Base-by-base conservation (phyloP, 1,284 basidiomycete genomes). In the Serendipita sp. region DNA sequence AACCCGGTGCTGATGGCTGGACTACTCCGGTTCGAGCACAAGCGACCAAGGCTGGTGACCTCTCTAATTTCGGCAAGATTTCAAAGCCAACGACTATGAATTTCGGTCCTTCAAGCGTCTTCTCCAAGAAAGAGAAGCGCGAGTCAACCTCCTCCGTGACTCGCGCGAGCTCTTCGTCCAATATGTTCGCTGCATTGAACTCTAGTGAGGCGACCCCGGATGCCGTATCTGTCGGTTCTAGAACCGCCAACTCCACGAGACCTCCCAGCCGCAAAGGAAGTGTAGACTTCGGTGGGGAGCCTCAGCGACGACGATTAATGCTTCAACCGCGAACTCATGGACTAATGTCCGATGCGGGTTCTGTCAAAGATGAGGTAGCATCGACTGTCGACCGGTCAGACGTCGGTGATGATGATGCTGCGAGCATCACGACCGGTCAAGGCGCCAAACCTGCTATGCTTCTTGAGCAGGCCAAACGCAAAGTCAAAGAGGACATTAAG, bases 51-150 rank as follows among this genome's bases (percentile, higher is more conserved):
- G 91, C 85, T 65, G 89, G 91, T 32, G 91, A 94, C 72, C 78
- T 95, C 61, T 87, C 88, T 38, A 82, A 87, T 70, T 90, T 97
- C 72, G 88, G 93, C 69, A 88, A 93, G 75, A 87, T 93, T 71
- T 82, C 73, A 72, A 89, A 88, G 72, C 72, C 75, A 15, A 71
- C 79, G 15, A 67, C 66, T 60, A 82, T 85, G 73, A 83, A 82
- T 0, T 88, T 91, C 68, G 87, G 86, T 3, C 92, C 92, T 0
- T 81, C 83, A 66, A 88, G 85, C 65, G 84, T 93, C 43, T 92
- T 91, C 71, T 77, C 78, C 55, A 87, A 87, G 77, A 87, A 86
- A 72, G 82, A 82, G 17, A 72, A 70, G 62, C 75, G 78, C 34
- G 77, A 79, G 8, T 71, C 71, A 61, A 83, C 75, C 32, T 75